Evolutionary conservation across 345 rosid species (phyloP).

Genomic region (Brassica cretica): DNA sequence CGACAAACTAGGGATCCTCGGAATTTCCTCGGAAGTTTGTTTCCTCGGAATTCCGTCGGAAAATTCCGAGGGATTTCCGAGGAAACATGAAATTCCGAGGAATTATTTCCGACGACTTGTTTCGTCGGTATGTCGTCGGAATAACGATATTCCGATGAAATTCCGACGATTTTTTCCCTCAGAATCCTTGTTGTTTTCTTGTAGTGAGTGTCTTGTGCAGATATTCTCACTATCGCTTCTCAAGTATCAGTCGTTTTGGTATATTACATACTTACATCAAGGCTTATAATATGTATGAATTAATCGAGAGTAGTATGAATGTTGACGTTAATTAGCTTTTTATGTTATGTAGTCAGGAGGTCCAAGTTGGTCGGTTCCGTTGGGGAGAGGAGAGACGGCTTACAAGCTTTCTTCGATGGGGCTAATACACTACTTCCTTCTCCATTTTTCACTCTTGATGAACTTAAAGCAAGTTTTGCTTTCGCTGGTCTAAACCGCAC

Average conservation of each 20-base stretch:
- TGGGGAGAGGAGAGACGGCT: conserved; percentile 48
- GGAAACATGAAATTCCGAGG: too few relatives aligned
- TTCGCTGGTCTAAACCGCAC: conserved; percentile 34
- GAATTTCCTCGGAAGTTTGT: too few relatives aligned
- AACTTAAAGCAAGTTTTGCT: conserved; percentile 27
- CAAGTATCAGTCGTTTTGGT: conserved; percentile 45
- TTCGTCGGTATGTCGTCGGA: too few relatives aligned
- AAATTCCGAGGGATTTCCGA: too few relatives aligned
- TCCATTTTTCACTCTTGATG: conserved; percentile 20
- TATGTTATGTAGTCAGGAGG: conserved; percentile 41
- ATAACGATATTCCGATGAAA: too few relatives aligned
- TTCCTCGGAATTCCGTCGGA: too few relatives aligned
- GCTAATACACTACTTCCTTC: conserved; percentile 40
- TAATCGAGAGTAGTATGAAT: background rate
- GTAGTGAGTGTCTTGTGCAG: conserved; percentile 71
- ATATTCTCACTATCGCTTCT: conserved; percentile 51
- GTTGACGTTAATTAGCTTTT: background rate
- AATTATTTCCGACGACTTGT: too few relatives aligned
- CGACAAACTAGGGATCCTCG: too few relatives aligned
- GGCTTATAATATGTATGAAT: background rate
- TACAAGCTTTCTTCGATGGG: conserved; percentile 33
- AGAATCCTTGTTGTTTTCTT: too few relatives aligned
- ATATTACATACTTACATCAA: background rate
- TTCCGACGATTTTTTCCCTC: too few relatives aligned
- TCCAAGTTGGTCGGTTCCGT: conserved; percentile 38